Base-by-base conservation (phyloP, 1,284 basidiomycete species). In the Tausonia pullulans region DNA sequence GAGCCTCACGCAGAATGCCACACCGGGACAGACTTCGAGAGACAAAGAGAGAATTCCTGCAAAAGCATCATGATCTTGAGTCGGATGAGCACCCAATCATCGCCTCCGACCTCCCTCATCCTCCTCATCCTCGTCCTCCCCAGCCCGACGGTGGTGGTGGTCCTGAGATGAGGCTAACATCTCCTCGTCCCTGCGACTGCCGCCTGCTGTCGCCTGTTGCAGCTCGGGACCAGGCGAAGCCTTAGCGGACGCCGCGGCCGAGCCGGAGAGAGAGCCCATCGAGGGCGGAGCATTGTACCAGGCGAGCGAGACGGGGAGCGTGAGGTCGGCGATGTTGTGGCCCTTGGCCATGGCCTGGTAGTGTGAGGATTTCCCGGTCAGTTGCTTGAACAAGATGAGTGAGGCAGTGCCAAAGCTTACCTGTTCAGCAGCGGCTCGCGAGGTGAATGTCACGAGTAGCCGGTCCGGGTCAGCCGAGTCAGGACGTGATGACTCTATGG, bases 381-480 rank as follows among this genome's bases (percentile, higher is more conserved):
- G 58, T 11, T 1, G 52, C 3, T 8, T 14, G 43, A 14, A 13
- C 4, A 39, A 5, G 44, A 40, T 45, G 16, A 40, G 58, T 9
- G 52, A 46, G 44, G 14, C 10, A 13, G 43, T 1, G 27, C 14
- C 2, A 0, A n/a, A 5, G 69, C 73, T 69, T 67, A 76, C 75
- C 67, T 72, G 71, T 64, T 77, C 76, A 8, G 76, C 76, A 67
- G 70, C 70, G 60, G 72, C 72, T 53, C 74, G 69, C 43, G 69
- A 70, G 10, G 73, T 71, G 65, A 74, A 77, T 2, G 69, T 71
- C 8, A 75, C 73, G 50, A 71, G 68, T 57, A 73, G 51, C 9
- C 71, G 70, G 56, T 56, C 66, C 67, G 10, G 60, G 49, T 2
- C 53, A 51, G 8, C 69, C 55, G 14, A 57, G 41, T n/a, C 45